Conservation (phyloP, 345 rosid genomes). For the Hibiscus syriacus region DNA sequence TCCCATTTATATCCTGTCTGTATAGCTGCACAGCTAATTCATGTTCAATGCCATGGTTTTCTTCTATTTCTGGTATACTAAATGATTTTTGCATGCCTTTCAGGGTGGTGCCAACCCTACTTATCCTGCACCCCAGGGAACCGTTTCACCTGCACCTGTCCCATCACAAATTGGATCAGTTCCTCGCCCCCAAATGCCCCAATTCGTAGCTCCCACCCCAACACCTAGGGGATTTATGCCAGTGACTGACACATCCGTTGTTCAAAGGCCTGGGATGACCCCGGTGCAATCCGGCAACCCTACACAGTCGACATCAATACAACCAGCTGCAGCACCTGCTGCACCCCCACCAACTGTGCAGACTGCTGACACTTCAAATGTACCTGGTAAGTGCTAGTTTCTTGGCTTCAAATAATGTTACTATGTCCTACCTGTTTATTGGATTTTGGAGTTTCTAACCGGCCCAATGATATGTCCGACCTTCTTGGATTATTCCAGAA, state of each 20-base stretch:
- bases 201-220: conserved; percentile 45
- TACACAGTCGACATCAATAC: conserved; percentile 39
- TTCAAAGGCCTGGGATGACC: conserved; percentile 62
- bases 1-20: conserved; percentile 85
- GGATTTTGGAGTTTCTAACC: neutral
- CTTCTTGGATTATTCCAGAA: neutral
- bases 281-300: conserved; percentile 62
- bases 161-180: conserved; percentile 44
- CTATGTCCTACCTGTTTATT: conserved; percentile 1
- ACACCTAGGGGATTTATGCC: conserved; percentile 56
- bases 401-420: neutral
- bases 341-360: conserved; percentile 91
- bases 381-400: conserved; percentile 54
- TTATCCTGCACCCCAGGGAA: conserved; percentile 45
- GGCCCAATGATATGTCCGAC: too few species aligned
- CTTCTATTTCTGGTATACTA: conserved; percentile 1
- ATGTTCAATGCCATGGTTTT: neutral
- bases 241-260: conserved; percentile 36
- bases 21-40: conserved; percentile 9
- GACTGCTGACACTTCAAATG: conserved; percentile 77
- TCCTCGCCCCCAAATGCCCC: conserved; percentile 48
- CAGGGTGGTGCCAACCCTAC: conserved; percentile 57
- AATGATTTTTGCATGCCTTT: conserved; percentile 18
- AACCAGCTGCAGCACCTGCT: conserved; percentile 57
- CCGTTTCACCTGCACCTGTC: conserved; percentile 42